These are phyloP conservation scores for Suillus luteus DNA, from an alignment of 768 basidiomycete genomes.

Conservation along the genomic window DNA sequence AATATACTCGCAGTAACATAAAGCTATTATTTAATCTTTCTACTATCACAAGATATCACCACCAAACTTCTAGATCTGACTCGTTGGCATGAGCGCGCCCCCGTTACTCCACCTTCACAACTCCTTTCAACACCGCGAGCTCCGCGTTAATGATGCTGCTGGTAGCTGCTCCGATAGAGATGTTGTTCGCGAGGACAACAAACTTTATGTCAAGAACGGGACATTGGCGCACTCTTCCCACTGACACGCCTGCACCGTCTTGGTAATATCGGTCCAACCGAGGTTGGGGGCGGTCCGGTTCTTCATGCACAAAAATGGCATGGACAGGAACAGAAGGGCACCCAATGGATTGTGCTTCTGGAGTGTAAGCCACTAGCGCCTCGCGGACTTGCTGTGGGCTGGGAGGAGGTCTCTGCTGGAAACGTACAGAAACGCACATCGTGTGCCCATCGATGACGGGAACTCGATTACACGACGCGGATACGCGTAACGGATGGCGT, in stretches of 20 bases:
- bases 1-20: conserved; percentile 16
- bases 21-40: conserved; percentile 11
- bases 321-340: conserved; percentile 86
- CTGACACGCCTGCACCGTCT: conserved; percentile 87
- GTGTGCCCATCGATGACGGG: conserved; percentile 96
- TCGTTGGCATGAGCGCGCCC: background rate
- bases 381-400: conserved; percentile 85
- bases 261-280: conserved; percentile 88
- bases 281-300: conserved; percentile 91
- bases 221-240: conserved; percentile 90
- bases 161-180: conserved; percentile 94
- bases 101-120: conserved; percentile 30
- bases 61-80: conserved; percentile 2
- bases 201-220: conserved; percentile 95
- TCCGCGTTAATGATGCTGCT: conserved; percentile 97
- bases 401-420: conserved; percentile 77
- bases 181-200: conserved; percentile 90
- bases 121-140: conserved; percentile 80
- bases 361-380: conserved; percentile 71
- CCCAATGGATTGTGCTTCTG: conserved; percentile 71
- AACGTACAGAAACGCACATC: conserved; percentile 86
- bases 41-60: conserved; percentile 1
- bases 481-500: conserved; percentile 79
- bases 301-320: conserved; percentile 90
- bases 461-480: conserved; percentile 93